These are phyloP conservation scores for Camellia granthamiana DNA, from an alignment of 148 eudicot species.

Conservation along the genomic window DNA sequence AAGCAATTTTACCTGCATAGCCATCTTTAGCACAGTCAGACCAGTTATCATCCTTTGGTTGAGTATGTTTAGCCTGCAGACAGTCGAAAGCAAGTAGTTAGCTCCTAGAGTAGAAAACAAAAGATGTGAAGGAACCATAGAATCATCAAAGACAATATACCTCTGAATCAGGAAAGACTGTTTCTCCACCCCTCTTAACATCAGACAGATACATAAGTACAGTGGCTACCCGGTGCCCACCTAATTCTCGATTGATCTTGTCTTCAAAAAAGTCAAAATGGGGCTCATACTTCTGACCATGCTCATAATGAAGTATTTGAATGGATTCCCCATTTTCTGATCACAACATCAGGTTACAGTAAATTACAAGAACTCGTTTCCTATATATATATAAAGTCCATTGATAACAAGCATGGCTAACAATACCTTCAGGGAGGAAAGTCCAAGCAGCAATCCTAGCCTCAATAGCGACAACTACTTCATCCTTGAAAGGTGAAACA, in stretches of 20 bases:
- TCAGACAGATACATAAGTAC: slow-evolving; percentile 89
- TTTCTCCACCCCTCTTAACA: slow-evolving; percentile 87
- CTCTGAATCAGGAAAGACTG: slow-evolving; percentile 75
- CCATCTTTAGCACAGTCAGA: slow-evolving; percentile 84
- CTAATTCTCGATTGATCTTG: slow-evolving; percentile 60
- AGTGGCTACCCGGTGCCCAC: slow-evolving; percentile 87
- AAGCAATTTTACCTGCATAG: slow-evolving; percentile 54
- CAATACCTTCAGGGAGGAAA: slow-evolving; percentile 76
- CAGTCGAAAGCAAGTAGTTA: slow-evolving; percentile 13
- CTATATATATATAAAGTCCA: not conserved
- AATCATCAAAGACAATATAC: slow-evolving; percentile 22
- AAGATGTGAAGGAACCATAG: not conserved
- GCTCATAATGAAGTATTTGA: slow-evolving; percentile 77
- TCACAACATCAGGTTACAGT: slow-evolving; percentile 10
- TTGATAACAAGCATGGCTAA: slow-evolving; percentile 1
- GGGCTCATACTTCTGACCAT: slow-evolving; percentile 88
- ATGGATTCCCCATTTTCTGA: slow-evolving; percentile 89
- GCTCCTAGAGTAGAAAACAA: not conserved
- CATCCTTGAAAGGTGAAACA: slow-evolving; percentile 48
- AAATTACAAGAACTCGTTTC: not conserved
- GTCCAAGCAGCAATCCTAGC: slow-evolving; percentile 87
- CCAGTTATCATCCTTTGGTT: slow-evolving; percentile 62
- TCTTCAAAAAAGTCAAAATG: slow-evolving; percentile 83
- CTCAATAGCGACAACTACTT: slow-evolving; percentile 65
- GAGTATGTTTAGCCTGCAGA: slow-evolving; percentile 42